Evolutionary conservation across 2,329 filamentous ascomycete genomes (phyloP), one percentile per base, ranked within the genome.

Genomic region (Arthrobotrys entomopaga): DNA sequence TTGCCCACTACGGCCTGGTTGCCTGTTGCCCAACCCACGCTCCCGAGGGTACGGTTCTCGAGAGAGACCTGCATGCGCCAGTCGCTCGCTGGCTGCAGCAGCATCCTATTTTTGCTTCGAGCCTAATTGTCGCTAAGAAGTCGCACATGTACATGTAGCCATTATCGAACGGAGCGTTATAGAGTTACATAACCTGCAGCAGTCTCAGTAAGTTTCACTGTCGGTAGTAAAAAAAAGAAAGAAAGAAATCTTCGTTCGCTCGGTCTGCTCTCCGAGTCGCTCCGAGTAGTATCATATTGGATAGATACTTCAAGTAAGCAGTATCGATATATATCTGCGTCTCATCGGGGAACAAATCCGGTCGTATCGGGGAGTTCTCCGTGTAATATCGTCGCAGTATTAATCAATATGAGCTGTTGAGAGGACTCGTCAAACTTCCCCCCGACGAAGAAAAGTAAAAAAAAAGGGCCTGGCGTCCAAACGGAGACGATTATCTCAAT

Each of bases 151-250:
- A 50, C 67, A 58, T 65, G 48, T 42, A 72, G 57, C 67, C 67
- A 65, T 60, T 60, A 60, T 72, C 67, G 60, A 65, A 42, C 69
- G 69, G 69, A 56, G 69, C 54, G 69, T 72, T 65, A 65, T 72
- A 65, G 29, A 34, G 29, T 34, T 34, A 34, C 29, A 34, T 34
- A 34, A 34, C 29, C 29, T 29, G 42, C 67, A 60, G 60, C 54
- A 65, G 60, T 43, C 48, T 48, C 53, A 49, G 58, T 60, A 46
- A 42, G 69, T 73, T 65, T 73, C 69, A 73, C 42, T 52, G 26
- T 1, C 10, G 50, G 46, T 6, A 19, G n/a, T 40, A 34, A 53
- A 61, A 40, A 13, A 50, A 61, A 61, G 19, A 19, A 24, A 52
- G 20, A 53, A 61, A 40, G 19, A 50, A 61, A 61, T 7, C 26